Conservation (phyloP, 1,139 yeast species). For the Meyerozyma carpophila region DNA sequence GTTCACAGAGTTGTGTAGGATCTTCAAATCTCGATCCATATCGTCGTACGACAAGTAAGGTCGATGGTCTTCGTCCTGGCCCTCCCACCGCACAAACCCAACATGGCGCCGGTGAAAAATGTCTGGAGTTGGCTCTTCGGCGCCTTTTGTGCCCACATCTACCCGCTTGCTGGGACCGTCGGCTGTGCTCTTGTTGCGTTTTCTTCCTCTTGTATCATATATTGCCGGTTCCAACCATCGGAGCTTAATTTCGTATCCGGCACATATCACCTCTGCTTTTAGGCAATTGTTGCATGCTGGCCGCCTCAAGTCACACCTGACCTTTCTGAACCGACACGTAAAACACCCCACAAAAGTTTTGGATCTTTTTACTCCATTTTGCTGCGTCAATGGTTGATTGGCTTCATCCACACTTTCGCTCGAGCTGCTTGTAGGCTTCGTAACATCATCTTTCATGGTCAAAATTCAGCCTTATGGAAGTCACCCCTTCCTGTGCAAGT, state of each 20-base stretch:
- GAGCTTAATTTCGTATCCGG: constrained; percentile 77
- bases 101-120: constrained; percentile 66
- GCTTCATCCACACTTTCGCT: neutral
- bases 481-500: neutral
- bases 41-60: constrained; percentile 73
- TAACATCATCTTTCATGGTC: neutral
- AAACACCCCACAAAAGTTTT: constrained; percentile 50
- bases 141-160: constrained; percentile 15
- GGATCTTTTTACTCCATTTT: constrained; percentile 14
- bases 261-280: constrained; percentile 55
- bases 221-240: constrained; percentile 65
- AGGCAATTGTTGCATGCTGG: constrained; percentile 42
- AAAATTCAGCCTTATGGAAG: neutral
- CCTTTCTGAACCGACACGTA: constrained; percentile 45
- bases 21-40: constrained; percentile 67
- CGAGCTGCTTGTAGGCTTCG: neutral
- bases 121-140: constrained; percentile 19
- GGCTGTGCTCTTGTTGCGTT: constrained; percentile 21
- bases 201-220: constrained; percentile 16
- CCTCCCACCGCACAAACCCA: constrained; percentile 62
- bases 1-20: constrained; percentile 50
- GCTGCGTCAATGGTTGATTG: neutral
- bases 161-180: constrained; percentile 23
- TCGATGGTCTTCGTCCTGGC: constrained; percentile 25
- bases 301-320: constrained; percentile 41